Evolutionary conservation across 148 eudicot genomes (phyloP), one percentile per base, ranked within the genome.

Genomic region (Salicornia ramosissima): DNA sequence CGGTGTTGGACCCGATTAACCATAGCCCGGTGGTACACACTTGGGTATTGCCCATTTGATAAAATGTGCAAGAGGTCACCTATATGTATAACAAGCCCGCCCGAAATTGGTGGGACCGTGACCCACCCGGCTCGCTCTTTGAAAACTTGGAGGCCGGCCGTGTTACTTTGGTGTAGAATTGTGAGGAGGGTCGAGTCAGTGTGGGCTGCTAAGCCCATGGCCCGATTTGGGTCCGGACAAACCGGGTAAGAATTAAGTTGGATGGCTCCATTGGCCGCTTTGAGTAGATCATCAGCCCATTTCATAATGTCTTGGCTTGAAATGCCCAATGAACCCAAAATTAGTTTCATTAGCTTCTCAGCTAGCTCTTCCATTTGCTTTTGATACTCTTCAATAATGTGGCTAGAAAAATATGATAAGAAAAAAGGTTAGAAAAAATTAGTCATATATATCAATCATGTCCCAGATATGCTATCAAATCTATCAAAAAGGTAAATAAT

Each of bases 201-300:
- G 53, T 94, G 99, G 4, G 91, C 85, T 0, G 99, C 92, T n/a
- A 94, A 80, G 29, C 99, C 99, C 93, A 90, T 94, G 72, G 99
- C 97, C 72, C 91, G 93, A 28, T 75, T 84, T 18, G 99, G 99
- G 18, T 94, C 93, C 22, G 99, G 97, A 63, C 99, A 94, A 2
- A 79, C 77, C 29, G 97, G 97, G 82, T 94, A 94, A 0, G 91
- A 94, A 75, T 94, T 94, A 7, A 94, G 66, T 55, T 94, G 99
- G n/a, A 94, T 78, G 19, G 90, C 97, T 15, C 82, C 86, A 30
- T 68, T 72, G 4, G 86, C 80, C 13, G 65, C 82, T 77, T 80
- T 46, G 56, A 77, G 74, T 64, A 71, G 73, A 2, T 80, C n/a
- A n/a, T n/a, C 78, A 24, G 73, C 84, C 86, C 91, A 92, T 83